Evolutionary conservation across 176 grass and related monocot genomes (phyloP).

Genomic region (Pontederia paniculata): DNA sequence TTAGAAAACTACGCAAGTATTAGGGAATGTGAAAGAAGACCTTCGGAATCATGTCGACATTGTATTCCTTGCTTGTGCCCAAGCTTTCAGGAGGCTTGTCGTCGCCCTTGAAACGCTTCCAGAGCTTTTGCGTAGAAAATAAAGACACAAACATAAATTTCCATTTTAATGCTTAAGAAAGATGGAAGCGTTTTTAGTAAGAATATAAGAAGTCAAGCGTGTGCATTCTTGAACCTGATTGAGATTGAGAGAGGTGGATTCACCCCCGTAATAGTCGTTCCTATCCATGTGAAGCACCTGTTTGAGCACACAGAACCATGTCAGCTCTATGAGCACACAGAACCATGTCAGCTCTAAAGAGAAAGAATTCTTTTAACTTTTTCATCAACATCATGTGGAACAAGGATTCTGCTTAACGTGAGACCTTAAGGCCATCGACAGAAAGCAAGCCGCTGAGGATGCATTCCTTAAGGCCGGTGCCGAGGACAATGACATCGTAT

Average conservation of each 20-base stretch:
- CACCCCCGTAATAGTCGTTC: constrained; percentile 69
- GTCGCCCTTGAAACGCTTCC: constrained; percentile 69
- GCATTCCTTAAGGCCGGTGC: constrained; percentile 30
- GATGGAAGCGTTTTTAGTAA: not conserved
- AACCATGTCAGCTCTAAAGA: not conserved
- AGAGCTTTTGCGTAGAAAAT: constrained; percentile 28
- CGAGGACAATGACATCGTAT: constrained; percentile 30
- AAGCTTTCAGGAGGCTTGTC: constrained; percentile 54
- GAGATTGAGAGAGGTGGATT: constrained; percentile 61
- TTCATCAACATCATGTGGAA: no score
- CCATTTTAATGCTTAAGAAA: not conserved
- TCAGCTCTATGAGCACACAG: constrained; percentile 6
- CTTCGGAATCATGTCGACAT: constrained; percentile 95
- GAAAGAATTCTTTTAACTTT: no score
- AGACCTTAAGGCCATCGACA: constrained; percentile 36
- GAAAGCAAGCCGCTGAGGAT: constrained; percentile 34
- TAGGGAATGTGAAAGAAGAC: constrained; percentile 13
- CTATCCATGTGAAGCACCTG: constrained; percentile 75
- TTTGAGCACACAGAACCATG: not conserved
- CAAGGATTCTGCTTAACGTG: not conserved
- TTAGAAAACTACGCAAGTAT: not conserved
- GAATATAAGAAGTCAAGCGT: not conserved
- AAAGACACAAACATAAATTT: not conserved
- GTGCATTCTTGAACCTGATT: constrained; percentile 20
- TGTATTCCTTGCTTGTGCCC: constrained; percentile 76